phyloP scores from a whole-genome alignment of 768 basidiomycete species.

The Albatrellus ellisii region DNA sequence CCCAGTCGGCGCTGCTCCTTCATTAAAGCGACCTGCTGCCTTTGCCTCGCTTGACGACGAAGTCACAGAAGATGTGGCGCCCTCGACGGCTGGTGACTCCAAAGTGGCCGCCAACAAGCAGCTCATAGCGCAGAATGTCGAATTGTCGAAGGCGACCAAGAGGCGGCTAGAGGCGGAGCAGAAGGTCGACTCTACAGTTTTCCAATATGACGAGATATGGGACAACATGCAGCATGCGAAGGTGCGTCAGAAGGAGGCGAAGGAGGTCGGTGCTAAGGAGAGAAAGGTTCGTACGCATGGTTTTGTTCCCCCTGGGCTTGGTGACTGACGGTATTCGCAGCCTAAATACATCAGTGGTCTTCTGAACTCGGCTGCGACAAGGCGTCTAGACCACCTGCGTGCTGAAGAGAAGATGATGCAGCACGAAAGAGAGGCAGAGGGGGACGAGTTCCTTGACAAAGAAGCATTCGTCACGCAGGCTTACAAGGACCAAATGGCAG shows the following conservation, averaged over 20 bases:
- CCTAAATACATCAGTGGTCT: constrained; percentile 89
- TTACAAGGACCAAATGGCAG: constrained; percentile 93
- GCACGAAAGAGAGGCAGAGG: constrained; percentile 83
- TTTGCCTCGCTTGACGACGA: constrained; percentile 60
- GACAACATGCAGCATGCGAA: constrained; percentile 91
- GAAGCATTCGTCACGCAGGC: constrained; percentile 97
- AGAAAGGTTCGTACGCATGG: constrained; percentile 46
- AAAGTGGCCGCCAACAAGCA: constrained; percentile 37
- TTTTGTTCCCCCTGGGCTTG: not conserved
- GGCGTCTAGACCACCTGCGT: constrained; percentile 76
- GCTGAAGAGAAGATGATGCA: constrained; percentile 99
- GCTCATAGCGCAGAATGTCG: constrained; percentile 42
- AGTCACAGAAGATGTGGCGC: constrained; percentile 34
- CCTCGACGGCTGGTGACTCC: constrained; percentile 28
- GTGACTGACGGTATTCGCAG: constrained; percentile 24
- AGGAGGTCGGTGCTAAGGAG: constrained; percentile 63
- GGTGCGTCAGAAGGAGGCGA: constrained; percentile 53
- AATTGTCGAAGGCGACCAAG: constrained; percentile 48
- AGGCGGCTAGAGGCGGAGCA: constrained; percentile 72
- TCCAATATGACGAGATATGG: constrained; percentile 94
- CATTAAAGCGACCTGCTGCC: constrained; percentile 43
- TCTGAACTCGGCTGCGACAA: constrained; percentile 69
- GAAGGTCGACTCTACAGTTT: constrained; percentile 70
- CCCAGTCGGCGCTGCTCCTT: constrained; percentile 36
- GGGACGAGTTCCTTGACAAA: constrained; percentile 88